Conservation (phyloP, 495 filamentous ascomycete genomes). For the Aspergillus hancockii region DNA sequence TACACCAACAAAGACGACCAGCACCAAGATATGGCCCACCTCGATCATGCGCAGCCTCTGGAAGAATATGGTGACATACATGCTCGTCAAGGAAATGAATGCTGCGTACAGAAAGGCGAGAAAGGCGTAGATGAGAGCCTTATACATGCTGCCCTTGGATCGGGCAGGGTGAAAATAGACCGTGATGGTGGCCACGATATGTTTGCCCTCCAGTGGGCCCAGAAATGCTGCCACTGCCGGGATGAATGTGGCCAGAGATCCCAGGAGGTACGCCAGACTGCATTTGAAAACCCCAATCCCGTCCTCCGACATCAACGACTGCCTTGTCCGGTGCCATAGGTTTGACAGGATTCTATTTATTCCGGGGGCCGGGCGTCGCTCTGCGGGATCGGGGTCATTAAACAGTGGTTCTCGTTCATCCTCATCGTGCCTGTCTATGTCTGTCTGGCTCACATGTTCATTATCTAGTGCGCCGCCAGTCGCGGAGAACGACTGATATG, state of each 20-base stretch:
- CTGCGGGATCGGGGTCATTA: no score
- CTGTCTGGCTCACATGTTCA: no score
- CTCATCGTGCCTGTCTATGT: no score
- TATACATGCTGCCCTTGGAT: constrained; percentile 85
- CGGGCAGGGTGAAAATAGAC: constrained; percentile 98
- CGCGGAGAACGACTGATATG: no score
- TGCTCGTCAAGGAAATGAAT: constrained; percentile 78
- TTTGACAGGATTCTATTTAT: neutral
- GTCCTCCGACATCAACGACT: constrained; percentile 53
- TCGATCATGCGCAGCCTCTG: constrained; percentile 61
- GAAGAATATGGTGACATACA: constrained; percentile 80
- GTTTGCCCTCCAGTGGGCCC: constrained; percentile 90
- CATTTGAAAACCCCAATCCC: constrained; percentile 86
- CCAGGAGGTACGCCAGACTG: constrained; percentile 86
- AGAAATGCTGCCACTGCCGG: constrained; percentile 69
- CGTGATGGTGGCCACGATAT: constrained; percentile 90
- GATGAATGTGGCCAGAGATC: constrained; percentile 84
- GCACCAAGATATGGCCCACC: constrained; percentile 79
- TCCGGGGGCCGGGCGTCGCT: no score
- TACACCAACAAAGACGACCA: constrained; percentile 85
- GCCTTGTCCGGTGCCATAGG: constrained; percentile 16
- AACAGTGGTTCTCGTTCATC: no score
- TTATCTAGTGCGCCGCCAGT: no score
- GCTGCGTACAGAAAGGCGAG: constrained; percentile 82
- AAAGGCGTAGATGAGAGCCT: constrained; percentile 81